A percentile compares a stretch with the other conserved stretches of the same genome.
phyloP scores from a whole-genome alignment of 2,329 filamentous ascomycete species.

The Arthrobotrys iridis region DNA sequence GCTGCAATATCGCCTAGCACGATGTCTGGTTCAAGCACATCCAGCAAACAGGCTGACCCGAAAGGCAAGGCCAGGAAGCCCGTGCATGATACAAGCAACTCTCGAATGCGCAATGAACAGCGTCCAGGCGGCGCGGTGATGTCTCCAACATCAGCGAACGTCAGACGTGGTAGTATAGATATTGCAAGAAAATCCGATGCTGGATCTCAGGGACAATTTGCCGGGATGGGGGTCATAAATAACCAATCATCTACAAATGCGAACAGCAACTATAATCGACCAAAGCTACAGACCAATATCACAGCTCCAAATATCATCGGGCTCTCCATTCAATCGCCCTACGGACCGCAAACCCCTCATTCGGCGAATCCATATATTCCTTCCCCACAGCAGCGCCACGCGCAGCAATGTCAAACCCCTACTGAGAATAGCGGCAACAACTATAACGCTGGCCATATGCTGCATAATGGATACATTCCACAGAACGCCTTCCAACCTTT shows the following conservation, averaged over 20 bases:
- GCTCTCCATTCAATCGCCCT: slow-evolving; percentile 57
- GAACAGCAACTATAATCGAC: slow-evolving; percentile 41
- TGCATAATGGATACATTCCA: slow-evolving; percentile 59
- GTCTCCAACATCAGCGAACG: slow-evolving; percentile 37
- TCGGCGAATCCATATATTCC: slow-evolving; percentile 55
- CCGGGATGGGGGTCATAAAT: slow-evolving; percentile 31
- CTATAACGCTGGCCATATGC: slow-evolving; percentile 55
- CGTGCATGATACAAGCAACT: slow-evolving; percentile 36
- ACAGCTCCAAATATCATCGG: slow-evolving; percentile 56
- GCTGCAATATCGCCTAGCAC: slow-evolving; percentile 53
- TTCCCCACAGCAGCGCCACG: slow-evolving; percentile 48
- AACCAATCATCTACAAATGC: slow-evolving; percentile 25
- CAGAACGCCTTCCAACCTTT: slow-evolving; percentile 60
- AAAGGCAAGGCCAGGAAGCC: slow-evolving; percentile 35
- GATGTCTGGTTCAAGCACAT: slow-evolving; percentile 47
- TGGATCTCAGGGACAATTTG: slow-evolving; percentile 39
- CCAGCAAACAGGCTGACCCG: slow-evolving; percentile 37
- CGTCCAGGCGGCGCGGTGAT: slow-evolving; percentile 35
- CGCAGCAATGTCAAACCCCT: slow-evolving; percentile 44
- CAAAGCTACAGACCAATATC: slow-evolving; percentile 57
- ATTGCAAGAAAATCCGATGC: slow-evolving; percentile 34
- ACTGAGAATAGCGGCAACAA: slow-evolving; percentile 45
- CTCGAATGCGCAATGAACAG: slow-evolving; percentile 50
- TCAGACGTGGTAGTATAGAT: slow-evolving; percentile 43
- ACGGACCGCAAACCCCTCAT: slow-evolving; percentile 56